A percentile compares a stretch with the other conserved stretches of the same genome.
Conservation (phyloP, 2,329 filamentous ascomycete genomes). For the Gaeumannomyces sp. region DNA sequence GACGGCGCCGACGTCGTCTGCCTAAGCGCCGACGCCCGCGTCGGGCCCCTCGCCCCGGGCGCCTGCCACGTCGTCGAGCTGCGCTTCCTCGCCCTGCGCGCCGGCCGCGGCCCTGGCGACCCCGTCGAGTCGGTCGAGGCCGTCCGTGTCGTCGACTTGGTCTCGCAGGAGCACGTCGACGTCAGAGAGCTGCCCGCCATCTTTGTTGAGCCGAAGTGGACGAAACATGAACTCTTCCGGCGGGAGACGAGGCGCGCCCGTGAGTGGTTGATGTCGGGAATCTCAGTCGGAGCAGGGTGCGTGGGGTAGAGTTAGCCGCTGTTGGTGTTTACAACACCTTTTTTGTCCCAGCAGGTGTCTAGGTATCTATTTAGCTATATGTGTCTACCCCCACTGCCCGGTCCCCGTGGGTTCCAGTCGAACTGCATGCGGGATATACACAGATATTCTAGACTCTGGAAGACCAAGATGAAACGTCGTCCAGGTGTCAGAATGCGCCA, state of each 20-base stretch:
- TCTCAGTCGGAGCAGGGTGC: not conserved
- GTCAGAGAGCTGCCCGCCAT: slow-evolving; percentile 68
- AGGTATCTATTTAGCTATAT: not conserved
- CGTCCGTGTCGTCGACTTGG: slow-evolving; percentile 66
- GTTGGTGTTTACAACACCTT: too few species aligned
- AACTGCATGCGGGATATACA: not conserved
- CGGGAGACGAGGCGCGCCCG: too few species aligned
- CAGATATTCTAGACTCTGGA: not conserved
- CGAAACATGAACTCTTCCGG: slow-evolving; percentile 1
- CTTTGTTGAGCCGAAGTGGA: slow-evolving; percentile 37
- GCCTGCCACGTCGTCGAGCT: slow-evolving; percentile 70
- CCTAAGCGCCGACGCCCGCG: slow-evolving; percentile 65
- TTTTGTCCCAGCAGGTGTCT: too few species aligned
- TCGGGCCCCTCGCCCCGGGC: slow-evolving; percentile 65
- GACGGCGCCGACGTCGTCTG: slow-evolving; percentile 66
- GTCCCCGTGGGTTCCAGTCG: not conserved
- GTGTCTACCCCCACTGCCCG: not conserved
- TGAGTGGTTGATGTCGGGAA: not conserved
- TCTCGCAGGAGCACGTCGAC: slow-evolving; percentile 70
- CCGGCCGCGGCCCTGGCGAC: slow-evolving; percentile 59
- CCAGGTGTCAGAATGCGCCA: not conserved
- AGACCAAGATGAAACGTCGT: not conserved
- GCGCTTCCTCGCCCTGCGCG: slow-evolving; percentile 61
- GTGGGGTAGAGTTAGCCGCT: not conserved
- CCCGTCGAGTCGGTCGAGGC: slow-evolving; percentile 68